Conservation (phyloP, 129 eudicot genomes). For the Tagetes patula region DNA sequence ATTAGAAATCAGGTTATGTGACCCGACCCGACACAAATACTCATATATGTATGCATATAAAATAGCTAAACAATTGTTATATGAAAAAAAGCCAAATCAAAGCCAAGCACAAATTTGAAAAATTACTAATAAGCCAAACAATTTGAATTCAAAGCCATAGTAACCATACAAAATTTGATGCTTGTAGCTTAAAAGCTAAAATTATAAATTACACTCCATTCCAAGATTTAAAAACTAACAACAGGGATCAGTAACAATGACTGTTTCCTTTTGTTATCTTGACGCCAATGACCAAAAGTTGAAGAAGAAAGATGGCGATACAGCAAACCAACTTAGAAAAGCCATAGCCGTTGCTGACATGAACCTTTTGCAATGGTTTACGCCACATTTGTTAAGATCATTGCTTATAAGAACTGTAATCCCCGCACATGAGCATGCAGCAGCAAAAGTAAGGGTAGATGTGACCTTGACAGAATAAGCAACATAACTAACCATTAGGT, state of each 20-base stretch:
- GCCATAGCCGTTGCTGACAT: constrained; percentile 93
- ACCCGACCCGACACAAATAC: too few species aligned
- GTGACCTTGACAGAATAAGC: constrained; percentile 38
- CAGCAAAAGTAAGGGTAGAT: constrained; percentile 63
- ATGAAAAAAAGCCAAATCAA: too few species aligned
- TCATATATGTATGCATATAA: too few species aligned
- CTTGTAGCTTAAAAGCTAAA: constrained; percentile 10
- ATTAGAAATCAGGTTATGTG: too few species aligned
- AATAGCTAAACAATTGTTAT: too few species aligned
- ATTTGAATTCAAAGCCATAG: neutral
- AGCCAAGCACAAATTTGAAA: too few species aligned
- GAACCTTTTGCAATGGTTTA: constrained; percentile 81
- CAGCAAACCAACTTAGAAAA: constrained; percentile 84
- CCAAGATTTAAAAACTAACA: constrained; percentile 9
- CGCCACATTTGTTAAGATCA: constrained; percentile 63
- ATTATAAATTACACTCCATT: neutral
- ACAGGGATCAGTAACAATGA: constrained; percentile 7
- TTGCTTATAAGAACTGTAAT: constrained; percentile 67
- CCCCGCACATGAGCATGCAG: constrained; percentile 64
- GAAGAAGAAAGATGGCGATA: constrained; percentile 69
- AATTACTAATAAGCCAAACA: neutral
- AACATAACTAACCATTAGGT: neutral
- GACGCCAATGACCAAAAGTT: constrained; percentile 89
- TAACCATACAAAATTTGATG: constrained; percentile 24
- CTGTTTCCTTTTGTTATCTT: constrained; percentile 29